Evolutionary conservation across 169 alveolate species (phyloP), one percentile per base, ranked within the genome.

Genomic region (Plasmodium chabaudi): DNA sequence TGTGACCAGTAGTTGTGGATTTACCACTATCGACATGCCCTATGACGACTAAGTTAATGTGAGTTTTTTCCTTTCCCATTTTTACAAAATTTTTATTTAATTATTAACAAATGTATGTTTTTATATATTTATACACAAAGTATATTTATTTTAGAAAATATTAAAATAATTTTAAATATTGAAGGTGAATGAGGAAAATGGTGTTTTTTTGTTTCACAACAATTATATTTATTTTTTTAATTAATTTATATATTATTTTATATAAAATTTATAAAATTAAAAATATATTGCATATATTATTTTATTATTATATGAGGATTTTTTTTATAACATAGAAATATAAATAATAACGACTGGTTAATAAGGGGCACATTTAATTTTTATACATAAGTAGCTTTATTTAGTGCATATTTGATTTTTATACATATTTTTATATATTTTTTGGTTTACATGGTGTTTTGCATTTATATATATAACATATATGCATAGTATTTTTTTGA

Each of bases 21-120:
- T 98, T 98, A 79, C 99, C 99, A 82, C 98, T 94, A 88, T 98
- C 99, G 97, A 98, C 99, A 92, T 98, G 99, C 87, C 99, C 99
- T 88, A 97, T 96, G 64, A 97, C 99, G 63, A 97, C 99, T 87
- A 97, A 88, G 97, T 96, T 95, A 34, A 97, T 94, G 93, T 97
- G 99, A 67, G 97, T 94, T 96, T 97, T 97, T 87, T 95, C 98
- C 93, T 91, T 93, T 74, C 93, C 94, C 95, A 93, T 93, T 73
- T 89, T 90, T 21, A 25, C 19, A 42, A 21, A 55, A 1, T 1
- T 55, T 72, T 15, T 10, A 51, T 53, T 72, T 34, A 27, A 2
- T 34, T 34, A 34, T 34, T 3, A 34, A 3, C 42, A 34, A 34
- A 34, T 71, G 13, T 53, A 19, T 53, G 9, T n/a, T 21, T 7